These are phyloP conservation scores for Xylaria sp. DNA, from an alignment of 2,329 filamentous ascomycete species.

Conservation along the genomic window DNA sequence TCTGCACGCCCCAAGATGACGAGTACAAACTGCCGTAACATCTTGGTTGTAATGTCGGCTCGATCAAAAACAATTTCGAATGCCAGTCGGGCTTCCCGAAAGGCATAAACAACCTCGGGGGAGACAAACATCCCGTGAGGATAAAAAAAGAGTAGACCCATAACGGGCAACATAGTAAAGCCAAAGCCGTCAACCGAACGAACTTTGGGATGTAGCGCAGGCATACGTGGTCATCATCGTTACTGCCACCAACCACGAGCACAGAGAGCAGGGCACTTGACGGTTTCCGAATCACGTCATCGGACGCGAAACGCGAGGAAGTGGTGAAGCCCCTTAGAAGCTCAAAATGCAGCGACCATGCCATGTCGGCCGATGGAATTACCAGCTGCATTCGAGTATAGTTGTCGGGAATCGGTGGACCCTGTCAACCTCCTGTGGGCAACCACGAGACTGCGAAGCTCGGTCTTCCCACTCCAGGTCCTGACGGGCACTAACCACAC, in stretches of 20 bases:
- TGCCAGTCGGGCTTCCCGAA: neutral
- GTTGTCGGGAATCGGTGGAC: constrained; percentile 7
- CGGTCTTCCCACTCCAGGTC: constrained; percentile 11
- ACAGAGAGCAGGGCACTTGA: constrained; percentile 5
- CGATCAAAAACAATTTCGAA: constrained; percentile 30
- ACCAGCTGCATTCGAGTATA: constrained; percentile 9
- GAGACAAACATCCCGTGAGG: neutral
- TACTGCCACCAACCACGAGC: constrained; percentile 5
- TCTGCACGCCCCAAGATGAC: constrained; percentile 21
- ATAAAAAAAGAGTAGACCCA: constrained; percentile 15
- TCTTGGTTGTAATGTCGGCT: constrained; percentile 29
- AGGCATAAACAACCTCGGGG: neutral
- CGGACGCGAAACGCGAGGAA: constrained; percentile 6
- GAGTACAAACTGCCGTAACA: constrained; percentile 23
- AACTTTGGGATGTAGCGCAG: constrained; percentile 6
- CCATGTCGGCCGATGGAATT: constrained; percentile 3
- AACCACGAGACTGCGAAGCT: constrained; percentile 11
- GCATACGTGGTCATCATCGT: constrained; percentile 8
- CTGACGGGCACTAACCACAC: constrained; percentile 1
- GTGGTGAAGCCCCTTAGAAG: constrained; percentile 1
- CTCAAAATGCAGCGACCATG: constrained; percentile 8
- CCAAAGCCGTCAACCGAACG: constrained; percentile 2
- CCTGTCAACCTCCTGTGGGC: constrained; percentile 4
- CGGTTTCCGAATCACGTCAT: constrained; percentile 4
- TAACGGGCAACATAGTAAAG: constrained; percentile 20